Base-by-base conservation (phyloP, 495 filamentous ascomycete species). In the Aspergillus steynii region DNA sequence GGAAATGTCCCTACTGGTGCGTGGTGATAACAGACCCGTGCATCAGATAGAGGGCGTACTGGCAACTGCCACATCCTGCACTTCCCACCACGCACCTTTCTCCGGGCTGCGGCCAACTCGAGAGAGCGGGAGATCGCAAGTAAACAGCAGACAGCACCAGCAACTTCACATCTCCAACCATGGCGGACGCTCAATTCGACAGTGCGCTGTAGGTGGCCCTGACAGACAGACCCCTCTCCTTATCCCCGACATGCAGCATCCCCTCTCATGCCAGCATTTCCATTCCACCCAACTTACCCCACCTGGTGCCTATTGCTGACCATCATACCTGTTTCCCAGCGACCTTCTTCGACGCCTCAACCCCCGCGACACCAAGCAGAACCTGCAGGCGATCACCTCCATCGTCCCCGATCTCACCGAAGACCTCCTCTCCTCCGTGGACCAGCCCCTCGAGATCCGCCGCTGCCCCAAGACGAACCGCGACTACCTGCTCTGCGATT, bases 401-500 rank as follows among this genome's bases (percentile, higher is more conserved):
- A 87, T 98, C 49, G 88, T 92, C 53, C 95, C 95, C 15, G 87
- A 93, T 64, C 87, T 99, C 26, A 94, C 93, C 63, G 95, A 99
- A 85, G 95, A 99, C 71, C 90, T 99, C 29, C 92, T 99, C 61
- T 92, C 93, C 62, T 96, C 93, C 37, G 93, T 98, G 62, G 95
- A 99, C 77, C 92, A 97, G 73, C 96, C 96, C 51, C 88, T 99
- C 27, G 87, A 91, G 53, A 83, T 95, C 51, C 87, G 88, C 60
- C 89, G 90, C 62, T 98, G 95, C 81, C 81, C 83, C 58, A 90
- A 93, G 75, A 91, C 90, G 58, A 92, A 90, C 62, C 90, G 93
- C 56, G 95, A 98, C 79, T 99, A 97, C 79, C 86, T 99, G 47
- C 90, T 97, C 63, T 99, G 95, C 82, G 95, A 99, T 83, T 99